Percentiles rank a stretch among this genome's conserved stretches.
phyloP scores from a whole-genome alignment of 2,329 filamentous ascomycete genomes.

The Phyllosticta capitalensis region DNA sequence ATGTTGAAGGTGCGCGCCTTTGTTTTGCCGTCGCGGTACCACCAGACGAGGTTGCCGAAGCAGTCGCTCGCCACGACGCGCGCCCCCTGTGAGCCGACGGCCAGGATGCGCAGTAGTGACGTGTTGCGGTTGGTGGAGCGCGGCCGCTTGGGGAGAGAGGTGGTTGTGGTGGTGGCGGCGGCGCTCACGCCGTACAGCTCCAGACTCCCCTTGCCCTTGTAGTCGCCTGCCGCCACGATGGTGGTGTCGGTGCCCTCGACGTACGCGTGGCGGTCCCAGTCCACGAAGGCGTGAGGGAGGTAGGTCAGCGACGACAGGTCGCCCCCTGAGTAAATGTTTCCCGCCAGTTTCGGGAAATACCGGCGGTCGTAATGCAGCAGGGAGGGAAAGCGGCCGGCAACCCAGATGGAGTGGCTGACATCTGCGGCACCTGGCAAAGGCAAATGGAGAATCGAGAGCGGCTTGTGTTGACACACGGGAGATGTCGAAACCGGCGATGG shows the following conservation, averaged over 20 bases:
- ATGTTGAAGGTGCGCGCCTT: slow-evolving; percentile 49
- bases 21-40: slow-evolving; percentile 67
- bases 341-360: slow-evolving; percentile 67
- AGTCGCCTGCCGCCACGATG: slow-evolving; percentile 75
- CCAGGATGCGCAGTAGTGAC: slow-evolving; percentile 69
- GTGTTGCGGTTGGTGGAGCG: slow-evolving; percentile 62
- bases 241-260: slow-evolving; percentile 52
- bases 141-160: slow-evolving; percentile 12
- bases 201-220: slow-evolving; percentile 81
- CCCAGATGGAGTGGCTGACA: slow-evolving; percentile 50
- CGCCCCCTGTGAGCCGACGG: slow-evolving; percentile 71
- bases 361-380: slow-evolving; percentile 84
- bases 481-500: slow-evolving; percentile 29
- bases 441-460: slow-evolving; percentile 73
- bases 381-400: slow-evolving; percentile 79
- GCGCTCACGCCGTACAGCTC: slow-evolving; percentile 67
- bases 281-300: slow-evolving; percentile 56
- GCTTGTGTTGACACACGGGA: slow-evolving; percentile 67
- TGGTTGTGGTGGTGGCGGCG: slow-evolving; percentile 22
- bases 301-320: slow-evolving; percentile 64
- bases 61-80: slow-evolving; percentile 77
- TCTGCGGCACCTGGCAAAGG: slow-evolving; percentile 59
- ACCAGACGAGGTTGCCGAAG: slow-evolving; percentile 78
- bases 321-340: slow-evolving; percentile 75
- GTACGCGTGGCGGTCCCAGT: slow-evolving; percentile 44